Base-by-base conservation (phyloP, 768 basidiomycete species). In the Mycena venus region DNA sequence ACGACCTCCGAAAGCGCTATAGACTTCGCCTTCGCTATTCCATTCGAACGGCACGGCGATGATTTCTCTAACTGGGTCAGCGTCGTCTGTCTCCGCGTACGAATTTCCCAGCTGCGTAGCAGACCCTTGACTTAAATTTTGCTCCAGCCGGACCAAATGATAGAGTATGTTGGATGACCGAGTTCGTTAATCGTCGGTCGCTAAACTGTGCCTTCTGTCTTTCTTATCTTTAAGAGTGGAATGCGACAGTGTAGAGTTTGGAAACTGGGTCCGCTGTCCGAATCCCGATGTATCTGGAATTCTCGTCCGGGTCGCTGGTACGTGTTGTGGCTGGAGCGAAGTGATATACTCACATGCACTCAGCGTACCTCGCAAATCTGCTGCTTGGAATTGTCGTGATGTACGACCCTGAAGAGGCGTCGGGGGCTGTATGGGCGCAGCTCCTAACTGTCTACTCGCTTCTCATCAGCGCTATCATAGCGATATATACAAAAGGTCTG, bases 311-410 rank as follows among this genome's bases (percentile, higher is more conserved):
- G 36, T 70, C 19, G 17, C 69, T 44, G 51, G 69, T 70, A 44
- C 8, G 60, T 70, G 32, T 59, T 59, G 2, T 51, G 14, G 19
- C 36, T 68, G 8, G 27, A 14, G 36, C 32, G 15, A 17, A 21
- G 12, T 12, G 9, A 34, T 34, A 25, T 32, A 44, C 40, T 58
- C 1, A 68, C 34, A 27, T 44, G 38, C 38, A 38, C 55, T 47
- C 34, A 60, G 68, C 68, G n/a, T 68, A 68, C 29, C 55, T 68
- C n/a, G 67, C 40, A 15, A 68, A 60, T 68, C 42, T 68, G 19
- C 23, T 68, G 29, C 56, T 68, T 15, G 67, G 67, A 25, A 65
- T 67, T 32, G 34, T 67, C 32, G 36, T 56, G 14, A 67, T 67
- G 36, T 67, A 67, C 21, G 21, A 44, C 42, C 42, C 67, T 8